Conservation (phyloP, 2,329 filamentous ascomycete species). For the Chalara sp. region DNA sequence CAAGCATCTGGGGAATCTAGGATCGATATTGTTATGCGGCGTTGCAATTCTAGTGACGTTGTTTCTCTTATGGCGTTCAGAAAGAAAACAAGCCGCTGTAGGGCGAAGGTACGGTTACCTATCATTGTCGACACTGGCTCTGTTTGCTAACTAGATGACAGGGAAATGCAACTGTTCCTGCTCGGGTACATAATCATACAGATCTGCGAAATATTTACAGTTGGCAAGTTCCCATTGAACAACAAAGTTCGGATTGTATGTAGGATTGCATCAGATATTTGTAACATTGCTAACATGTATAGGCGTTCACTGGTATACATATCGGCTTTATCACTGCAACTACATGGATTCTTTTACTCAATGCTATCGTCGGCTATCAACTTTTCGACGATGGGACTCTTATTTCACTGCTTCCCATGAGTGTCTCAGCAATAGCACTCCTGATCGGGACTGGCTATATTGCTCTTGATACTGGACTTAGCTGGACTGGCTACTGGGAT, state of each 20-base stretch:
- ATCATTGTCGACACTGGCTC: not conserved
- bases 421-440: conserved; percentile 61
- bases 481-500: conserved; percentile 76
- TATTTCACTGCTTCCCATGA: conserved; percentile 70
- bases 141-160: conserved; percentile 32
- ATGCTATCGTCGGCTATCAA: conserved; percentile 88
- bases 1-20: conserved; percentile 72
- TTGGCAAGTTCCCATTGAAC: conserved; percentile 78
- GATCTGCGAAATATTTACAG: conserved; percentile 94
- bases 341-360: conserved; percentile 85
- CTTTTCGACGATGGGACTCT: conserved; percentile 88
- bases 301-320: conserved; percentile 87
- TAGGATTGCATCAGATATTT: conserved; percentile 13
- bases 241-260: conserved; percentile 65
- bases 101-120: conserved; percentile 65
- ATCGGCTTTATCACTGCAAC: conserved; percentile 84
- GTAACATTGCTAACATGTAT: conserved; percentile 6
- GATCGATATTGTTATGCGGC: conserved; percentile 58
- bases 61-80: conserved; percentile 71
- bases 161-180: conserved; percentile 96
- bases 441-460: conserved; percentile 94
- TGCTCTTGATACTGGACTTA: conserved; percentile 83
- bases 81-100: conserved; percentile 88
- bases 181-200: conserved; percentile 78
- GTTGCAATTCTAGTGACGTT: conserved; percentile 64